phyloP scores from a whole-genome alignment of 768 basidiomycete species.

The Hericium erinaceus region DNA sequence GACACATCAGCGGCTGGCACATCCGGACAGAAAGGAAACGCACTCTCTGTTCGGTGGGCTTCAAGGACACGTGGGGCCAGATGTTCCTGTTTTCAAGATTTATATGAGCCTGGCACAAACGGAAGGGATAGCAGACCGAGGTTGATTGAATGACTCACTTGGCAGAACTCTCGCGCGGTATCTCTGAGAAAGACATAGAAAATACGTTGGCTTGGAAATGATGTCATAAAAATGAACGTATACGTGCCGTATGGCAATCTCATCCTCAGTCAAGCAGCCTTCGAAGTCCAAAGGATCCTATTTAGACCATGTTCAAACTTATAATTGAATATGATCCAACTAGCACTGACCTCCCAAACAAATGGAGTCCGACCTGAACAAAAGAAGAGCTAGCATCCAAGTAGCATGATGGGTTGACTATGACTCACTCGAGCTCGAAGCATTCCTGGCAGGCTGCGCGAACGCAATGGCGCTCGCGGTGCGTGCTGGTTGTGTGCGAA shows the following conservation, averaged over 20 bases:
- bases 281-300: slow-evolving; percentile 83
- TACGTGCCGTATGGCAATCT: slow-evolving; percentile 73
- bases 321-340: too few species aligned
- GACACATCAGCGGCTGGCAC: background rate
- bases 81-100: slow-evolving; percentile 44
- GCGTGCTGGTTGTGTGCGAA: too few species aligned
- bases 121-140: background rate
- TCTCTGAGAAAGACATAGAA: slow-evolving; percentile 37
- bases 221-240: background rate
- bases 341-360: too few species aligned
- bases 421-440: too few species aligned
- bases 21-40: slow-evolving; percentile 9
- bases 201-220: slow-evolving; percentile 3
- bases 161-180: slow-evolving; percentile 71
- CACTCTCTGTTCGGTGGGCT: slow-evolving; percentile 83
- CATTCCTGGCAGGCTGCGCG: too few species aligned
- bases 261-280: slow-evolving; percentile 79
- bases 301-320: background rate
- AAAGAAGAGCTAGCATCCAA: too few species aligned
- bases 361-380: too few species aligned
- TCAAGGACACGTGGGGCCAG: slow-evolving; percentile 83
- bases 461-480: too few species aligned
- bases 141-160: slow-evolving; percentile 33
- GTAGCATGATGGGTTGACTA: too few species aligned
- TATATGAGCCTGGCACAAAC: background rate